These are phyloP conservation scores for Nannochloris sp. DNA, from an alignment of 139 green algal genomes.

Conservation along the genomic window DNA sequence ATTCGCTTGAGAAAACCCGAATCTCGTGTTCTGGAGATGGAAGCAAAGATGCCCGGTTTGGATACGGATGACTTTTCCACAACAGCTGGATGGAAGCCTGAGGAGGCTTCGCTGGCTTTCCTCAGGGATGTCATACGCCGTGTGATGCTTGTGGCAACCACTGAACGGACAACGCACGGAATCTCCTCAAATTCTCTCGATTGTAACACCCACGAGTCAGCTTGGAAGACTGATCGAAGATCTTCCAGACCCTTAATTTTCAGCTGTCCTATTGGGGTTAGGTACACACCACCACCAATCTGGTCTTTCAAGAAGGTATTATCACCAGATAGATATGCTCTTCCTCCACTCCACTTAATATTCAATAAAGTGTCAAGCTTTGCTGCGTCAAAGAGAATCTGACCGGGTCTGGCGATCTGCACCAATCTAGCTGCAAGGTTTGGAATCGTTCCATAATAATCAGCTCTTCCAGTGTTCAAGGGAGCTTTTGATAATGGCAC, in stretches of 20 bases:
- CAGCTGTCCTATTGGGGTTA: constrained; percentile 36
- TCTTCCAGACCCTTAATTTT: constrained; percentile 43
- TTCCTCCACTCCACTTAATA: not conserved
- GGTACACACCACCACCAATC: constrained; percentile 14
- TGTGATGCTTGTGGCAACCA: not conserved
- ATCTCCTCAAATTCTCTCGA: constrained; percentile 7
- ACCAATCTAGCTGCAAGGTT: constrained; percentile 68
- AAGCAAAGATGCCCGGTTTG: not conserved
- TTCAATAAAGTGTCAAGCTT: not conserved
- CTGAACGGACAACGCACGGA: not conserved
- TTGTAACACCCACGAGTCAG: constrained; percentile 13
- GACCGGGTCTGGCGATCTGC: constrained; percentile 52
- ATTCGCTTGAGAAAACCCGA: not conserved
- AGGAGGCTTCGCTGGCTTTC: constrained; percentile 6
- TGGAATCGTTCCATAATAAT: constrained; percentile 72
- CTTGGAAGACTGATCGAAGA: constrained; percentile 40
- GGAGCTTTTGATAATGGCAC: constrained; percentile 48
- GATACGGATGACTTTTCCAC: not conserved
- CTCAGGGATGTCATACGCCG: constrained; percentile 5
- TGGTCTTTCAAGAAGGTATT: not conserved
- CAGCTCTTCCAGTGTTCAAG: constrained; percentile 67
- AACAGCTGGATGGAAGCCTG: constrained; percentile 1
- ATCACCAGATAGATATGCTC: not conserved
- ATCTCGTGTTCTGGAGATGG: not conserved
- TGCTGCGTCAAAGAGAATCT: constrained; percentile 50